Evolutionary conservation across 352 stramenopile genomes (phyloP), one percentile per base, ranked within the genome.

Genomic region (Globisporangium barbulae): DNA sequence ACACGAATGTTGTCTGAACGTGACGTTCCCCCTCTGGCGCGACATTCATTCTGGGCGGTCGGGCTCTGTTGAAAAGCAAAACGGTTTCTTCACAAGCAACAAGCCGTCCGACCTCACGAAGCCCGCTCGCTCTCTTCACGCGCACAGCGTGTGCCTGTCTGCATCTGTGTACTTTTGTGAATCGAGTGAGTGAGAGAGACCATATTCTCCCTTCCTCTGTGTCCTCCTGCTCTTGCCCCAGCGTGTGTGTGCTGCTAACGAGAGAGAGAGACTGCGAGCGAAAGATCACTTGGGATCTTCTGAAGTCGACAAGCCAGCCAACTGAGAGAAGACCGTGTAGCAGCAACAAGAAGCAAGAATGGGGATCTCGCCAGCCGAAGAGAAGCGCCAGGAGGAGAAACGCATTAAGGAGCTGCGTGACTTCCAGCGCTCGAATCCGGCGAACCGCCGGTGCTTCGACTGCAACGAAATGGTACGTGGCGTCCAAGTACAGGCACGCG

Each of bases 371-470:
- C 63, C 77, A 13, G 63, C 78, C 13, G 83, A 87, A 53, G 81
- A 93, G 61, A 94, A 96, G 78, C 79, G 74, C 33, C 78, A 86
- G 63, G 88, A 96, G 63, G 85, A 96, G 64, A 79, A 79, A 17
- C 80, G 87, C 63, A 82, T 94, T 60, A 91, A 94, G 59, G 81
- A 93, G 59, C 75, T 96, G 62, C 88, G 88, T 57, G 85, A 93
- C 47, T 96, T 95, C 69, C 88, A 95, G 75, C 85, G 87, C 68
- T 72, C 73, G 21, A 85, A 65, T 28, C 71, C 78, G 15, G 48
- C 75, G 56, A 96, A 96, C 61, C 88, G 88, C 48, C 81, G 83
- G 41, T 96, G 88, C 80, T 96, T 96, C 70, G 85, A 96, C 74
- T 96, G 88, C 84, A 94, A 94, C 64, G 88, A 95, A 59, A 95